Conservation (phyloP, 2,329 filamentous ascomycete genomes). For the Cladobotryum protrusum region DNA sequence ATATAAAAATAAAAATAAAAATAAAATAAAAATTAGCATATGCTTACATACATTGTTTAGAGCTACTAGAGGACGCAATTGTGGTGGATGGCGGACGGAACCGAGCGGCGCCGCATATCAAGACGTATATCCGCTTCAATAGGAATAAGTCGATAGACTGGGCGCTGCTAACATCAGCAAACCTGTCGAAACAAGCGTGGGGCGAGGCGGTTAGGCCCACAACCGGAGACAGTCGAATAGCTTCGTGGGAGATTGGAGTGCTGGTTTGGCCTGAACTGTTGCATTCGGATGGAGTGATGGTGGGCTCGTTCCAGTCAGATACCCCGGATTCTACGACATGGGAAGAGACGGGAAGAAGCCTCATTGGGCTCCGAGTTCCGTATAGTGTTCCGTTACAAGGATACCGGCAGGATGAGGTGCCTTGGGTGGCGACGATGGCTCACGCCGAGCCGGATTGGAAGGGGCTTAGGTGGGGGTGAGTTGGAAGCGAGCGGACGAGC, state of each 20-base stretch:
- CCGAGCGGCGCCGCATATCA: constrained; percentile 78
- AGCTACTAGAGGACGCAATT: constrained; percentile 16
- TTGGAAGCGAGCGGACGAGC: background rate
- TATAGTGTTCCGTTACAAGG: constrained; percentile 69
- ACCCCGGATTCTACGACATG: constrained; percentile 30
- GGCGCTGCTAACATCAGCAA: constrained; percentile 87
- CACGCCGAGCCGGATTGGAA: constrained; percentile 59
- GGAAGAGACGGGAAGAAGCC: constrained; percentile 20
- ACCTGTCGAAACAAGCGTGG: constrained; percentile 85
- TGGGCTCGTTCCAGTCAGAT: constrained; percentile 61
- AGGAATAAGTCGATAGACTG: constrained; percentile 59
- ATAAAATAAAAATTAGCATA: too few relatives aligned
- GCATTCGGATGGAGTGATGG: constrained; percentile 50
- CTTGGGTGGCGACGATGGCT: constrained; percentile 66
- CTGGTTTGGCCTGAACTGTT: constrained; percentile 69
- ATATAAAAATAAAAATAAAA: background rate
- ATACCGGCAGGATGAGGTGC: constrained; percentile 58
- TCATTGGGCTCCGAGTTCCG: constrained; percentile 72
- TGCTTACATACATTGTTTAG: constrained; percentile 17
- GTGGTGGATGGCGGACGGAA: constrained; percentile 51
- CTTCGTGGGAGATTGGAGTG: constrained; percentile 80
- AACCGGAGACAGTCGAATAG: constrained; percentile 59
- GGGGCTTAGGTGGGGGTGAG: constrained; percentile 35
- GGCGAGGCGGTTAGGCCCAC: constrained; percentile 54
- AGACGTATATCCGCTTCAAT: constrained; percentile 72